Conservation (phyloP, 2,329 filamentous ascomycete genomes). For the Shiraia sp. region DNA sequence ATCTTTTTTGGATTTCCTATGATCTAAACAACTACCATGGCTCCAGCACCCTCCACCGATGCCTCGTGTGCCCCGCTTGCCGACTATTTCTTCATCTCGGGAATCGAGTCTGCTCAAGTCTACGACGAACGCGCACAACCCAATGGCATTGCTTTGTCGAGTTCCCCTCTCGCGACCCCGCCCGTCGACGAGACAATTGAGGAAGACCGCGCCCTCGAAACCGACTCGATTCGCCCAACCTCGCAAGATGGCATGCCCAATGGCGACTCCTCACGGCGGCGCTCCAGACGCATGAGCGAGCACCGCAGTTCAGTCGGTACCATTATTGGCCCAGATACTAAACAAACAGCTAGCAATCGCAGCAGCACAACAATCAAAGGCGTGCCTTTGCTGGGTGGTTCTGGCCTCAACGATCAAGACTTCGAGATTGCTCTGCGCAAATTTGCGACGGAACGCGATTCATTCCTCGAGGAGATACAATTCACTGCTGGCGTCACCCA, state of each 20-base stretch:
- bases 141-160: conserved; percentile 21
- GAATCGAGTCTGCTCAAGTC: conserved; percentile 57
- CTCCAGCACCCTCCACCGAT: conserved; percentile 47
- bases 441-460: conserved; percentile 93
- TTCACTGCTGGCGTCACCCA: conserved; percentile 77
- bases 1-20: conserved; percentile 36
- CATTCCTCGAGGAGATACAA: conserved; percentile 88
- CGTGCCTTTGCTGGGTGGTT: conserved; percentile 43
- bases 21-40: conserved; percentile 36
- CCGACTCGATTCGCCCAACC: conserved; percentile 50
- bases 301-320: conserved; percentile 57
- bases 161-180: conserved; percentile 35
- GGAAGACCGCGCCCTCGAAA: conserved; percentile 62
- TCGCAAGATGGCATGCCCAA: conserved; percentile 50
- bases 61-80: conserved; percentile 60
- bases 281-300: conserved; percentile 50
- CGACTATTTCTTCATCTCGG: conserved; percentile 68
- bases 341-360: conserved; percentile 62
- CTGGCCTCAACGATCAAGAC: conserved; percentile 71
- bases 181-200: conserved; percentile 62
- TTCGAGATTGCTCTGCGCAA: conserved; percentile 93
- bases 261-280: conserved; percentile 40
- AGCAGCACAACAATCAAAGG: conserved; percentile 67
- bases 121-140: conserved; percentile 50
- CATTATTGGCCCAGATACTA: conserved; percentile 50